These are phyloP conservation scores for Fragilaria crotonensis DNA, from an alignment of 108 stramenopile genomes.

Conservation along the genomic window DNA sequence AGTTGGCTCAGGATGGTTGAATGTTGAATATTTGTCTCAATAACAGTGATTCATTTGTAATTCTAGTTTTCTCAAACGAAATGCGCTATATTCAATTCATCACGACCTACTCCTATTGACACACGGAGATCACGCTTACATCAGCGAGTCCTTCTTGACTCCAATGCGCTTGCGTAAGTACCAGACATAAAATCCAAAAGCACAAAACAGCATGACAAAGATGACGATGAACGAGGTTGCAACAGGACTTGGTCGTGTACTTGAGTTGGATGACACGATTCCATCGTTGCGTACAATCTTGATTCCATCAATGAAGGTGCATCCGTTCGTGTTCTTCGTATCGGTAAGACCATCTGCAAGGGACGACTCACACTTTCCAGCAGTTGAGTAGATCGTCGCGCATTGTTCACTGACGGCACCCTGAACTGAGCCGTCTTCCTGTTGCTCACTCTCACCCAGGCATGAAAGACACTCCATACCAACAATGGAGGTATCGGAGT, in stretches of 20 bases:
- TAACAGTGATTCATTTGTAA: no score
- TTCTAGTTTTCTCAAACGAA: no score
- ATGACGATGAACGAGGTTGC: constrained; percentile 46
- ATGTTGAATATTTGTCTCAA: no score
- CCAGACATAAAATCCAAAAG: constrained; percentile 41
- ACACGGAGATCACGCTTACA: no score
- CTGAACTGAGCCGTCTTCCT: constrained; percentile 35
- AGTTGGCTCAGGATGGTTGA: no score
- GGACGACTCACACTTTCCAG: constrained; percentile 76
- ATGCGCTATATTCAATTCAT: no score
- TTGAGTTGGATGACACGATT: constrained; percentile 3
- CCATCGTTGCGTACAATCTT: constrained; percentile 44
- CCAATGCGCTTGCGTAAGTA: constrained; percentile 25
- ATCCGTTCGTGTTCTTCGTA: constrained; percentile 53
- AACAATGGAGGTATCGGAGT: constrained; percentile 38
- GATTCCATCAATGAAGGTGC: constrained; percentile 78
- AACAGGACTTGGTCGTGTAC: constrained; percentile 17
- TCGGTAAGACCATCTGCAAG: constrained; percentile 13
- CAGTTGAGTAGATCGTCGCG: constrained; percentile 41
- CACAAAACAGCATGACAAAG: constrained; percentile 33
- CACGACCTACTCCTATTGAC: no score
- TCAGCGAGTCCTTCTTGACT: not conserved
- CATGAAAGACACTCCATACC: constrained; percentile 47
- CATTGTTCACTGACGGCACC: constrained; percentile 55
- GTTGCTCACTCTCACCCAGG: constrained; percentile 9